Evolutionary conservation across 176 grass and related monocot species (phyloP).

Genomic region (Alloteropsis semialata): DNA sequence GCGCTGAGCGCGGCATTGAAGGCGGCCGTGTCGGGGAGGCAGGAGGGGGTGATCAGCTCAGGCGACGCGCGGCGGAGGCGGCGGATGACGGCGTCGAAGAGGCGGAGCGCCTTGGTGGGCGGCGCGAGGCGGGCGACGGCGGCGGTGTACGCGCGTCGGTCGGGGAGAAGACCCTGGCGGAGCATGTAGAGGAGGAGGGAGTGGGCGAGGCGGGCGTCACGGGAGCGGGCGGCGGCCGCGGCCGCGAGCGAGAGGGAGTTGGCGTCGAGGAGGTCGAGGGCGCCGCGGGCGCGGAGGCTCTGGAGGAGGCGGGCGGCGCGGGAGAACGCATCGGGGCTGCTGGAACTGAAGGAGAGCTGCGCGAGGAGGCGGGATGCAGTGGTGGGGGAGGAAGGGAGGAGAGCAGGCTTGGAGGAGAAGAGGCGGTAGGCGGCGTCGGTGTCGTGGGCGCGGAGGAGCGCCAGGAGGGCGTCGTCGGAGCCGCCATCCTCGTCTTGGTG

Average conservation of each 20-base stretch:
- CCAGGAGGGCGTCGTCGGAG: slow-evolving; percentile 45
- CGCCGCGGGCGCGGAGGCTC: slow-evolving; percentile 38
- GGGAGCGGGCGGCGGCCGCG: slow-evolving; percentile 52
- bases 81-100: slow-evolving; percentile 64
- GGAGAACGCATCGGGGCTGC: slow-evolving; percentile 24
- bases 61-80: slow-evolving; percentile 37
- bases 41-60: neutral
- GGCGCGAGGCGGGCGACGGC: slow-evolving; percentile 50
- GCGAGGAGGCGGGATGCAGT: slow-evolving; percentile 78
- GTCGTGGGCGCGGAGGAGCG: slow-evolving; percentile 51
- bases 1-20: slow-evolving; percentile 84
- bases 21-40: slow-evolving; percentile 70
- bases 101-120: slow-evolving; percentile 42
- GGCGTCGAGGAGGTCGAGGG: slow-evolving; percentile 62
- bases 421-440: slow-evolving; percentile 71
- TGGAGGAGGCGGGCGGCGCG: slow-evolving; percentile 58
- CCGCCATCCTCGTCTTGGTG: neutral
- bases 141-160: slow-evolving; percentile 85
- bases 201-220: slow-evolving; percentile 37
- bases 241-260: slow-evolving; percentile 82
- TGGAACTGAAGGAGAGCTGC: slow-evolving; percentile 58
- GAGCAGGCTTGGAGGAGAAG: slow-evolving; percentile 34
- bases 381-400: slow-evolving; percentile 51
- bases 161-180: slow-evolving; percentile 55
- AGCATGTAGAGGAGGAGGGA: slow-evolving; percentile 70